Conservation (phyloP, 2,329 filamentous ascomycete species). For the Arachnomyces sp. region DNA sequence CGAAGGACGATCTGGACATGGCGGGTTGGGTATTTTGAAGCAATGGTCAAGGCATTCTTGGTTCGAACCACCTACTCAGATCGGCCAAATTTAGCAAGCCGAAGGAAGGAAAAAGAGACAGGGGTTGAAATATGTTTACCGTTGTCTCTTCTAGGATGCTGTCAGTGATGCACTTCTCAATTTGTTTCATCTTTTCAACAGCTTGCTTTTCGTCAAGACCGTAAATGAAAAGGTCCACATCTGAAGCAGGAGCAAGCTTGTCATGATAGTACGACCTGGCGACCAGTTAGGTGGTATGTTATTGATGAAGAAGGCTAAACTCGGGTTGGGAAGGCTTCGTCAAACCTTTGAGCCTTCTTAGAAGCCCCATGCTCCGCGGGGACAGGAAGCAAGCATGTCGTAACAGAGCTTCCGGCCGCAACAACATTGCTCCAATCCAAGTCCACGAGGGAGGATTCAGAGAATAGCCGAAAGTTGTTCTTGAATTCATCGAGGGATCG, state of each 20-base stretch:
- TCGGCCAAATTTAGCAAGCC: not conserved
- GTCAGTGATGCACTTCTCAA: constrained; percentile 66
- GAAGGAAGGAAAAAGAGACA: not conserved
- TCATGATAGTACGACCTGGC: constrained; percentile 70
- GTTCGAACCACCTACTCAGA: constrained; percentile 58
- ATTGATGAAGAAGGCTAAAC: too few species aligned
- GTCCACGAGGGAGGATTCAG: constrained; percentile 65
- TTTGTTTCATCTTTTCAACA: constrained; percentile 73
- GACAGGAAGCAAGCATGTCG: constrained; percentile 68
- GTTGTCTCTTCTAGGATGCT: constrained; percentile 75
- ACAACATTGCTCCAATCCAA: constrained; percentile 77
- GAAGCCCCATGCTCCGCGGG: constrained; percentile 47
- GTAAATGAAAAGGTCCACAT: constrained; percentile 81
- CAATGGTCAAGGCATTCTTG: constrained; percentile 81
- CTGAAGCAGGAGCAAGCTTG: constrained; percentile 70
- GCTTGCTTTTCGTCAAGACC: constrained; percentile 69
- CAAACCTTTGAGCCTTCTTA: constrained; percentile 9
- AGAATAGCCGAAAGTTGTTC: constrained; percentile 73
- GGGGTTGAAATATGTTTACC: constrained; percentile 2
- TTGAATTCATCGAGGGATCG: constrained; percentile 60
- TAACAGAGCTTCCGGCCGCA: constrained; percentile 70
- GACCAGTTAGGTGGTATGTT: too few species aligned
- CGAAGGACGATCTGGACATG: constrained; percentile 81
- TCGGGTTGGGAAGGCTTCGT: too few species aligned
- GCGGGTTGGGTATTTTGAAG: constrained; percentile 71